A percentile compares a stretch with the other conserved stretches of the same genome.
Evolutionary conservation across 2,329 filamentous ascomycete genomes (phyloP).

Genomic region (Biscogniauxia mediterranea): DNA sequence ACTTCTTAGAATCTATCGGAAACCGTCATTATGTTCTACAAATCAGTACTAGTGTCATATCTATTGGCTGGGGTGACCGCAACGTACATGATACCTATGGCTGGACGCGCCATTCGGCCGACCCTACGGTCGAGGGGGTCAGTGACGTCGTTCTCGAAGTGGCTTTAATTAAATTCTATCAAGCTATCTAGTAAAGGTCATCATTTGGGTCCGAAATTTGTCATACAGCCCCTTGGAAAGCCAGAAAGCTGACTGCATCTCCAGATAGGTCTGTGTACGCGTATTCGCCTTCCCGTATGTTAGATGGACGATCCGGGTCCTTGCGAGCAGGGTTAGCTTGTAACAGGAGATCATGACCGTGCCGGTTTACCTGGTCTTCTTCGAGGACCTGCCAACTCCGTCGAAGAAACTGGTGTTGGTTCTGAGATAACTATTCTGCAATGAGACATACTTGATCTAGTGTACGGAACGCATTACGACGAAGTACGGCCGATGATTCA

Average conservation of each 20-base stretch:
- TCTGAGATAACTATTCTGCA: background rate
- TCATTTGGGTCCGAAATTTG: background rate
- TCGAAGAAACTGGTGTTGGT: no score
- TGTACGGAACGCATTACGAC: background rate
- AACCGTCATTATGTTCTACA: constrained; percentile 13
- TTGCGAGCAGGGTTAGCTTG: constrained; percentile 11
- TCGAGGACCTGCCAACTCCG: constrained; percentile 1
- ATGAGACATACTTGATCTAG: background rate
- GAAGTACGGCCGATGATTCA: constrained; percentile 1
- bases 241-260: constrained; percentile 34
- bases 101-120: background rate
- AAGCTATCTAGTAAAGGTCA: background rate
- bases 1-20: constrained; percentile 25
- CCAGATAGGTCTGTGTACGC: constrained; percentile 5
- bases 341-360: constrained; percentile 6
- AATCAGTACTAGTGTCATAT: background rate
- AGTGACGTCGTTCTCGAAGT: background rate
- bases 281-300: constrained; percentile 9
- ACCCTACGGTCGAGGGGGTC: background rate
- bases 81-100: background rate
- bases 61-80: background rate
- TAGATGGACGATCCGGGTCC: constrained; percentile 16
- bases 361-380: constrained; percentile 11
- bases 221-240: background rate
- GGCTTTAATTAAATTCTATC: background rate